phyloP scores from a whole-genome alignment of 192 early-diverging fungal species.

The Backusella australiensis region DNA sequence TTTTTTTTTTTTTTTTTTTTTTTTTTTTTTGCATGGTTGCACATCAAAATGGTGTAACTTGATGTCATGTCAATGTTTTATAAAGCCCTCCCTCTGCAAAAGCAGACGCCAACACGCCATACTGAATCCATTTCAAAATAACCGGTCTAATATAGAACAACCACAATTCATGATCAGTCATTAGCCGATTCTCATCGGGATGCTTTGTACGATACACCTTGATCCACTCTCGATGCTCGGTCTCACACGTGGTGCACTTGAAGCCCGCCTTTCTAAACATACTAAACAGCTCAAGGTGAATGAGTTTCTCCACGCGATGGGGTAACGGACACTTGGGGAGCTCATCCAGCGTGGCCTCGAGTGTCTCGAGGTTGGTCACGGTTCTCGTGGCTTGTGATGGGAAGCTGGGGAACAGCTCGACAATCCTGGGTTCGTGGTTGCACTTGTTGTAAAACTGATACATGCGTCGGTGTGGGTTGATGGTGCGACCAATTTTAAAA shows the following conservation, averaged over 20 bases:
- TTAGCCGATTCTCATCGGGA: background rate
- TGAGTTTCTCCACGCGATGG: background rate
- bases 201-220: background rate
- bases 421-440: background rate
- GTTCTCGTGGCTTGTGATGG: background rate
- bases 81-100: background rate
- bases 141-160: background rate
- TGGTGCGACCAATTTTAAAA: constrained; percentile 5
- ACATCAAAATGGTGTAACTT: background rate
- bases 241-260: background rate
- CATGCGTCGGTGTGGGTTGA: constrained; percentile 3
- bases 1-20: too few species aligned
- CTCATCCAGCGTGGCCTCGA: background rate
- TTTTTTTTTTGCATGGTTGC: background rate
- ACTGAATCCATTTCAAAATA: constrained; percentile 9
- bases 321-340: constrained; percentile 5
- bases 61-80: background rate
- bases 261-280: background rate
- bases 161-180: background rate
- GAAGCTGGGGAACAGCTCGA: constrained; percentile 7
- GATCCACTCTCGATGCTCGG: background rate
- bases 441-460: background rate
- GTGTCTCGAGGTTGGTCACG: background rate
- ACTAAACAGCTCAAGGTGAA: constrained; percentile 7
- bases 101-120: constrained; percentile 4